phyloP scores from a whole-genome alignment of 2,329 filamentous ascomycete species.

The Aureobasidium sp. region DNA sequence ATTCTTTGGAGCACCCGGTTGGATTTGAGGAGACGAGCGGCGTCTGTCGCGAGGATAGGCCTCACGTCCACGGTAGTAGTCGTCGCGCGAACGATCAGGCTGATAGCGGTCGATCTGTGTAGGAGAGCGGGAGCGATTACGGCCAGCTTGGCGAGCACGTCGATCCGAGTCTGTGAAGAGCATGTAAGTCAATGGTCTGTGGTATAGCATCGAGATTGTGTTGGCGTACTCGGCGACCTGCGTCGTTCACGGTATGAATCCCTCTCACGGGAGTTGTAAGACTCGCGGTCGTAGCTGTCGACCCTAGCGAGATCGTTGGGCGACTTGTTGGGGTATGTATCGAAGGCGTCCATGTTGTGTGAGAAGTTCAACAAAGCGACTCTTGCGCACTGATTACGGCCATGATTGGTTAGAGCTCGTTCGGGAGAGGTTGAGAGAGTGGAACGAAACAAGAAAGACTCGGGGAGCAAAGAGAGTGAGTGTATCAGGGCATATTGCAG shows the following conservation, averaged over 20 bases:
- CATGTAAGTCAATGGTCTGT: neutral
- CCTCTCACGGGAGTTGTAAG: constrained; percentile 12
- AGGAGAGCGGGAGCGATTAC: constrained; percentile 68
- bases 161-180: neutral
- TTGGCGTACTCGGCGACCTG: constrained; percentile 10
- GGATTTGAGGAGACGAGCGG: constrained; percentile 42
- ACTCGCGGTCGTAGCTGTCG: constrained; percentile 14
- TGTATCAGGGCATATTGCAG: constrained; percentile 4
- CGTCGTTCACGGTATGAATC: constrained; percentile 22
- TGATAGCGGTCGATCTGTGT: constrained; percentile 67
- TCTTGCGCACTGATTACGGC: constrained; percentile 1
- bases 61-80: constrained; percentile 56
- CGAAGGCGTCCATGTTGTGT: constrained; percentile 8
- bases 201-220: neutral
- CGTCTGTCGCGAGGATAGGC: constrained; percentile 56
- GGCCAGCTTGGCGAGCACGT: constrained; percentile 29
- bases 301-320: constrained; percentile 8
- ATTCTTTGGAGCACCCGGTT: constrained; percentile 26
- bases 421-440: neutral
- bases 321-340: constrained; percentile 4
- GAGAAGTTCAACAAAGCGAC: neutral
- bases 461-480: constrained; percentile 20
- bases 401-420: constrained; percentile 13
- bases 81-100: constrained; percentile 61
- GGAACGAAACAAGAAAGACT: constrained; percentile 3